phyloP scores from a whole-genome alignment of 805 yeast genomes.

The Myxozyma sirexii region DNA sequence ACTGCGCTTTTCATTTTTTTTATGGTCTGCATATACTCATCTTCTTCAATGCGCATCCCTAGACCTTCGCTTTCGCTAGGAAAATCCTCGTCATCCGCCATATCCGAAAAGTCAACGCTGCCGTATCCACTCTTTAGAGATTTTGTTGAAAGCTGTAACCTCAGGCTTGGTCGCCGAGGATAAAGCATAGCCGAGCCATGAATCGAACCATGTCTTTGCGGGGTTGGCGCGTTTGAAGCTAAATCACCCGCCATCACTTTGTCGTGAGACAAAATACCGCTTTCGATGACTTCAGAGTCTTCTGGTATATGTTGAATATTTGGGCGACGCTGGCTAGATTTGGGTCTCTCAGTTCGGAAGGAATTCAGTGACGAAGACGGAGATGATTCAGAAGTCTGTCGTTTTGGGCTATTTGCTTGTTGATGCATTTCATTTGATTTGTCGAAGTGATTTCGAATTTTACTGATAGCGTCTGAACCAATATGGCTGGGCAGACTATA shows the following conservation, averaged over 20 bases:
- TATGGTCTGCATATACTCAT: not conserved
- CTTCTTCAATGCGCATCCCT: not conserved
- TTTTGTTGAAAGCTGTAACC: not conserved
- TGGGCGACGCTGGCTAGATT: not conserved
- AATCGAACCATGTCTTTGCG: constrained; percentile 3
- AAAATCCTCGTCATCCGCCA: not conserved
- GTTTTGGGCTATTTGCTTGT: not conserved
- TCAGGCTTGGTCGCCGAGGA: not conserved
- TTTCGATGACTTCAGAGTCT: not conserved
- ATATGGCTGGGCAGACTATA: constrained; percentile 66
- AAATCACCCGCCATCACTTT: constrained; percentile 9
- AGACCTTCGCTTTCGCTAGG: not conserved
- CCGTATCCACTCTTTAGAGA: constrained; percentile 6
- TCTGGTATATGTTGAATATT: constrained; percentile 5
- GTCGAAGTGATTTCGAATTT: constrained; percentile 41
- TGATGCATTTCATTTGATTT: not conserved
- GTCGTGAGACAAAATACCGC: not conserved
- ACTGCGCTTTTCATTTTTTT: constrained; percentile 48
- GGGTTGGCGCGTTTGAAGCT: not conserved
- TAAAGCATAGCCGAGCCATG: not conserved
- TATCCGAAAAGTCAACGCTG: not conserved
- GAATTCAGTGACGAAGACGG: not conserved
- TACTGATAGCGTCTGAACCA: constrained; percentile 57
- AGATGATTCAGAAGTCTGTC: not conserved
- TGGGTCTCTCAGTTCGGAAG: not conserved